Evolutionary conservation across 176 grass and related monocot genomes (phyloP), one percentile per base, ranked within the genome.

Genomic region (Leersia perrieri): DNA sequence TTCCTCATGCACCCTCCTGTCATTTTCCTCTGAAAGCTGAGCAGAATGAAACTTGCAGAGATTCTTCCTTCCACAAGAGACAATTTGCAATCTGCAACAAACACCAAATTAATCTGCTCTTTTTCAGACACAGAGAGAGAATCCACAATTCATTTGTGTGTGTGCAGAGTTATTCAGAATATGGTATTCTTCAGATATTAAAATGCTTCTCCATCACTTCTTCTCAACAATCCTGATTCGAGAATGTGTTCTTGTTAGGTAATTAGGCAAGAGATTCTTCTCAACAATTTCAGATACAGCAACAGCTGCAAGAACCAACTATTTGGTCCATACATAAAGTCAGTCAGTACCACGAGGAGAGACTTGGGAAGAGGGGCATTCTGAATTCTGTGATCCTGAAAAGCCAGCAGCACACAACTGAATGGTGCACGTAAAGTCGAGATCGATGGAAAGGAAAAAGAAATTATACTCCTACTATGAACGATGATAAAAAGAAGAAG

Each of bases 1-100:
- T 45, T 22, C 11, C 9, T 41, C 5, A 12, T 22, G 23, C 2
- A 29, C 27, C 3, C 41, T 45, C 33, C 9, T 2, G 26, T 51
- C 41, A 60, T 85, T 85, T 73, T 85, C 75, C 12, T 81, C 18
- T 7, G 1, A 70, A 87, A 87, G 64, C 51, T 13, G 30, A 63
- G 18, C 1, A 4, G 16, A 25, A 76, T 51, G 63, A 61, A 76
- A 70, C 11, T 13, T 63, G 16, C 58, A 18, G 16, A 63, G 64
- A 74, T 75, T 60, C 33, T 35, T 76, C 18, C 18, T 10, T 22
- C 44, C 33, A 11, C 47, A 20, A 51, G 47, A 51, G 5, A 12
- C 42, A 1, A 4, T 45, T n/a, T n/a, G n/a, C n/a, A n/a, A n/a
- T n/a, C n/a, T n/a, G n/a, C n/a, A n/a, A n/a, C n/a, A n/a, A n/a